phyloP scores from a whole-genome alignment of 176 grass and related monocot species.

The Raddia guianensis region DNA sequence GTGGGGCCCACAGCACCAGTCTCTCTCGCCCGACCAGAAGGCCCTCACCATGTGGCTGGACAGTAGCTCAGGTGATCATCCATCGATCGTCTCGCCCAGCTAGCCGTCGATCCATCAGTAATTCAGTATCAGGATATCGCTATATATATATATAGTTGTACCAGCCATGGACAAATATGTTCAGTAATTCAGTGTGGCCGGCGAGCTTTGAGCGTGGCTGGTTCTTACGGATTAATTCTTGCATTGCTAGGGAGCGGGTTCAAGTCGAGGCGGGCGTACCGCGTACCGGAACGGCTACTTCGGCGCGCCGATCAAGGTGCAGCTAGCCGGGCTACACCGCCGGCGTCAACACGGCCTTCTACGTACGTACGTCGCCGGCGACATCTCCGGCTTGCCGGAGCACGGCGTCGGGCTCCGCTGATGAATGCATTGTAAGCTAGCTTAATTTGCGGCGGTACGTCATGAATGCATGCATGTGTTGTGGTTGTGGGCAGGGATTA shows the following conservation, averaged over 20 bases:
- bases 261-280: constrained; percentile 64
- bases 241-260: constrained; percentile 64
- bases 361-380: constrained; percentile 43
- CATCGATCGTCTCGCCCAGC: not conserved
- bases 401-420: too few relatives aligned
- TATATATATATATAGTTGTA: too few relatives aligned
- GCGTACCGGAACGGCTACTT: constrained; percentile 84
- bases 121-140: too few relatives aligned
- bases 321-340: constrained; percentile 75
- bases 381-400: not conserved
- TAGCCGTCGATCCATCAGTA: too few relatives aligned
- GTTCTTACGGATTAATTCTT: not conserved
- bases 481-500: too few relatives aligned
- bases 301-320: constrained; percentile 76
- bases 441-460: too few relatives aligned
- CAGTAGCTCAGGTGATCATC: constrained; percentile 48
- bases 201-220: too few relatives aligned
- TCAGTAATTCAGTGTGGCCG: too few relatives aligned
- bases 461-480: too few relatives aligned
- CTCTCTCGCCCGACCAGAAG: constrained; percentile 54
- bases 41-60: constrained; percentile 69
- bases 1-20: constrained; percentile 88
- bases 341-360: constrained; percentile 89
- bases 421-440: too few relatives aligned
- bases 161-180: too few relatives aligned